Base-by-base conservation (phyloP, 2,329 filamentous ascomycete genomes). In the Passalora sequoiae region DNA sequence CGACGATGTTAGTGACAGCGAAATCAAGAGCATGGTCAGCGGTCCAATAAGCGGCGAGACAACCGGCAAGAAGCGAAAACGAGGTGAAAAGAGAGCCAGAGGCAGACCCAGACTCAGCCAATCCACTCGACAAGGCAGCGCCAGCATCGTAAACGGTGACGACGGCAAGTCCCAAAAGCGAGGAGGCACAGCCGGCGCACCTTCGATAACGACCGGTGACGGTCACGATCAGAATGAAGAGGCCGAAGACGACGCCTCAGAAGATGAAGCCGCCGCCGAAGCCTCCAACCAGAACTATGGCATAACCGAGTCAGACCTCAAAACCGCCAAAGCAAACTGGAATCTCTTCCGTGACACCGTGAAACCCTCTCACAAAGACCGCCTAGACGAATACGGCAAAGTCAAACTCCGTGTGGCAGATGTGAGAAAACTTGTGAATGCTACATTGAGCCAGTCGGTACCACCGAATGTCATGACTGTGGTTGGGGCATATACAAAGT, bases 361-460 rank as follows among this genome's bases (percentile, higher is more conserved):
- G 64, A 77, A 82, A 37, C 64, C 66, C n/a, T 73, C 78, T 16
- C 84, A 89, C 62, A 79, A 80, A 54, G 73, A 79, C 42, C 75
- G 84, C 37, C 88, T 85, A 60, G 83, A 84, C 61, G 73, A 78
- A 16, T 89, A 80, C 76, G 76, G 83, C 48, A 77, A 80, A 7
- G 78, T 80, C 24, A 85, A 83, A 56, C 67, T 89, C 29, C 76
- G 78, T 16, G 81, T 83, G 52, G 75, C 80, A 5, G 80, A 82
- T 13, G 81, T 89, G 44, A 77, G 84, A 60, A 75, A 81, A 75
- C 77, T 89, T 48, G 82, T 88, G 60, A 91, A 89, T 59, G 83
- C 85, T 46, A 87, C 85, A 1, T 81, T 89, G 6, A 87, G 83
- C 0, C 86, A 89, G 61, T 88, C 83, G 1, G 85, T 87, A 0